Conservation (phyloP, 306 rosid genomes). For the apple (Malus domestica) region ASM211411v1 NC_041801.1:6929501-6930000, state of each 20-base stretch:
- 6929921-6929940: constrained; percentile 92
- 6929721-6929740: constrained; percentile 56
- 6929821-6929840: constrained; percentile 88
- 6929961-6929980: constrained; percentile 99
- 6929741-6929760: constrained; percentile 14
- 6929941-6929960: constrained; percentile 94
- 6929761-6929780: constrained; percentile 6
- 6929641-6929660: constrained; percentile 96
- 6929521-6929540: not conserved
- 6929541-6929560: not conserved
- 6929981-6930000: constrained; percentile 89
- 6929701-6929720: constrained; percentile 99
- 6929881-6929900: constrained; percentile 97
- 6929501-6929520: not conserved
- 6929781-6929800: not conserved
- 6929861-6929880: constrained; percentile 99
- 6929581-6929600: not conserved
- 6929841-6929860: constrained; percentile 99
- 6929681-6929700: constrained; percentile 98
- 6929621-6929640: constrained; percentile 98
- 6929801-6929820: constrained; percentile 37
- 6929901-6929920: constrained; percentile 98
- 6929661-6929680: constrained; percentile 96
- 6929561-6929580: not conserved
- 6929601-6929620: constrained; percentile 9